Evolutionary conservation across 805 yeast genomes (phyloP), one percentile per base, ranked within the genome.

Genomic region (Kazachstania africana): DNA sequence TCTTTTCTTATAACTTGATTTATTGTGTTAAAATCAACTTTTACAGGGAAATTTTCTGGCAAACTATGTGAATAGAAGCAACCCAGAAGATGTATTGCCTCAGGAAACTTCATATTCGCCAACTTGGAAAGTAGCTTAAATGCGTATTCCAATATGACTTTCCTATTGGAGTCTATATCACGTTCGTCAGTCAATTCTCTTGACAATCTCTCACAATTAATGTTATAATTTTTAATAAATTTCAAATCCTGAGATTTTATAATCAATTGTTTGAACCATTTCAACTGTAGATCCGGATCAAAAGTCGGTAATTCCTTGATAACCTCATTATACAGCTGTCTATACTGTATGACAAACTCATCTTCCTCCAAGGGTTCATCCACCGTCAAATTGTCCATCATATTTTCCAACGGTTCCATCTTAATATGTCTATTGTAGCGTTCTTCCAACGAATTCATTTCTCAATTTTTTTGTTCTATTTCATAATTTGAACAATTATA

Each of bases 71-170:
- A 69, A 36, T 73, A 79, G 22, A 76, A 57, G 22, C 78, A 68
- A 3, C 78, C 91, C 37, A 77, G 52, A 33, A 68, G 65, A 39
- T 69, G 72, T 42, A 71, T 55, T 1, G 85, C 73, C 6, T 77
- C 65, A 20, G 69, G 60, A 34, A 63, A 58, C n/a, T 67, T 64
- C 5, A 65, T 56, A 14, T 62, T 55, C 5, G 69, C 65, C 12
- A 79, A 56, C 44, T 70, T 72, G 36, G 72, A 75, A 37, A 76
- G 53, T 8, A 75, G 68, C 45, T 75, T 75, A 28, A 71, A 59
- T 2, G 82, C 73, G 27, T 75, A 74, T 24, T 60, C 58, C 6
- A 67, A 50, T 53, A 80, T 77, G 19, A 64, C 65, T 27, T 67
- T 72, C 32, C 72, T 62, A 45, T 74, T 76, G 35, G 66, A 63